Evolutionary conservation across 306 rosid genomes (phyloP).

Genomic region (Cucurbita pepo): DNA sequence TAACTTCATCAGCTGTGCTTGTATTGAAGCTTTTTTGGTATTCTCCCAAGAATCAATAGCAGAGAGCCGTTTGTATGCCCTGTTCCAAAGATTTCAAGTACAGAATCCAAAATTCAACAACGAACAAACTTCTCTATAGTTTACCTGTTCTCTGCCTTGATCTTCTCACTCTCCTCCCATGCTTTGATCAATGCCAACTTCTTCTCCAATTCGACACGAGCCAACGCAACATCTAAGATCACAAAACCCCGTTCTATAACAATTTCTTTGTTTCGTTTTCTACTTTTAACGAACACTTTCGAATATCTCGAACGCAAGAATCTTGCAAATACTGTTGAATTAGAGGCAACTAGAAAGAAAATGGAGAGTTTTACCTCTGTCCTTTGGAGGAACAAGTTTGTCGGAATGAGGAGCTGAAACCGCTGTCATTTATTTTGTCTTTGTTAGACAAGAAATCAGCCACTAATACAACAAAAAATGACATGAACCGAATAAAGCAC

Average conservation of each 20-base stretch:
- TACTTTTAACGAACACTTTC: background rate
- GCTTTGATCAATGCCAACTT: slow-evolving; percentile 71
- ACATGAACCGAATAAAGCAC: background rate
- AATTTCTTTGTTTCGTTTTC: background rate
- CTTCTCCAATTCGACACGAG: slow-evolving; percentile 49
- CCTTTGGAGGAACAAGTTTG: slow-evolving; percentile 12
- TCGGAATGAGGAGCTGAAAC: slow-evolving; percentile 20
- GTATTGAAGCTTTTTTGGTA: slow-evolving; percentile 34
- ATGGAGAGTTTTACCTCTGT: slow-evolving; percentile 20
- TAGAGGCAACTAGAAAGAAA: background rate
- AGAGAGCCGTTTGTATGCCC: slow-evolving; percentile 48
- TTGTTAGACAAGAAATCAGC: background rate
- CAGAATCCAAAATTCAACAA: background rate
- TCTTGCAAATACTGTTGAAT: background rate
- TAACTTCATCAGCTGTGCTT: slow-evolving; percentile 44
- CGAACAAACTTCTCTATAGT: background rate
- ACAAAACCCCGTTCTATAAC: background rate
- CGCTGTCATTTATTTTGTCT: slow-evolving; percentile 15
- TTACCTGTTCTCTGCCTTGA: slow-evolving; percentile 68
- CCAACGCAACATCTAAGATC: slow-evolving; percentile 33
- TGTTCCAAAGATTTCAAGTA: slow-evolving; percentile 10
- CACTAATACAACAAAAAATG: background rate
- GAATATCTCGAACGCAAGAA: no score
- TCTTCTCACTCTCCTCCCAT: slow-evolving; percentile 91
- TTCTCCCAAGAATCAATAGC: slow-evolving; percentile 63